Conservation (phyloP, 2,329 filamentous ascomycete species). For the Apiospora saccharicola region DNA sequence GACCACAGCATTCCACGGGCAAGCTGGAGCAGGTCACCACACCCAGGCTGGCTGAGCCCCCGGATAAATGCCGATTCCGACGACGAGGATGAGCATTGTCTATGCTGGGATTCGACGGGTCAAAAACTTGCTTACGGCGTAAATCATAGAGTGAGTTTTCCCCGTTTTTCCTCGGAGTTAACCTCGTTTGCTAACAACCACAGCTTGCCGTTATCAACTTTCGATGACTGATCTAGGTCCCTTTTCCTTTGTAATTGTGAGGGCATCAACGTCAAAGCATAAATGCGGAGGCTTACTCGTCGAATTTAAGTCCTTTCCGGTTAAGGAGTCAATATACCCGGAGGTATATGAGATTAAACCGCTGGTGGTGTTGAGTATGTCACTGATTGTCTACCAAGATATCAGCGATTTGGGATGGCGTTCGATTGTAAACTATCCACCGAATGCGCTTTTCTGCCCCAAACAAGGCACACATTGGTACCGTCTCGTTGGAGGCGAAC, state of each 20-base stretch:
- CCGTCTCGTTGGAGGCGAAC: neutral
- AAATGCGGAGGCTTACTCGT: neutral
- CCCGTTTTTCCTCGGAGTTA: neutral
- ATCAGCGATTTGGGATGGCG: neutral
- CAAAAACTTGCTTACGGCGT: constrained; percentile 69
- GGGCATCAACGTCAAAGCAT: neutral
- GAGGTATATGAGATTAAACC: constrained; percentile 1
- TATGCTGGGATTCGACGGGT: constrained; percentile 69
- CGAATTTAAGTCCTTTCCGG: neutral
- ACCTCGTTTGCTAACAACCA: constrained; percentile 35
- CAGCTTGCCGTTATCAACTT: constrained; percentile 61
- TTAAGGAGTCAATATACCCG: constrained; percentile 8
- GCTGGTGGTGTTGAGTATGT: neutral
- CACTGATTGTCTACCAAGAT: neutral
- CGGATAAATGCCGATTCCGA: constrained; percentile 60
- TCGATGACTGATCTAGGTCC: constrained; percentile 42
- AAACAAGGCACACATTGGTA: neutral
- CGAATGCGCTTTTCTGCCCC: constrained; percentile 1
- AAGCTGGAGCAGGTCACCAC: constrained; percentile 63
- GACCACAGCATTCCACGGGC: constrained; percentile 65
- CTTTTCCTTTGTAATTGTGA: constrained; percentile 9
- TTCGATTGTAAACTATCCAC: constrained; percentile 13
- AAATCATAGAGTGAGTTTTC: constrained; percentile 64
- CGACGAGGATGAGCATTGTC: constrained; percentile 67
- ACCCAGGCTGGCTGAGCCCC: constrained; percentile 66